Evolutionary conservation across 306 rosid species (phyloP).

Genomic region (Acmispon strigosus): DNA sequence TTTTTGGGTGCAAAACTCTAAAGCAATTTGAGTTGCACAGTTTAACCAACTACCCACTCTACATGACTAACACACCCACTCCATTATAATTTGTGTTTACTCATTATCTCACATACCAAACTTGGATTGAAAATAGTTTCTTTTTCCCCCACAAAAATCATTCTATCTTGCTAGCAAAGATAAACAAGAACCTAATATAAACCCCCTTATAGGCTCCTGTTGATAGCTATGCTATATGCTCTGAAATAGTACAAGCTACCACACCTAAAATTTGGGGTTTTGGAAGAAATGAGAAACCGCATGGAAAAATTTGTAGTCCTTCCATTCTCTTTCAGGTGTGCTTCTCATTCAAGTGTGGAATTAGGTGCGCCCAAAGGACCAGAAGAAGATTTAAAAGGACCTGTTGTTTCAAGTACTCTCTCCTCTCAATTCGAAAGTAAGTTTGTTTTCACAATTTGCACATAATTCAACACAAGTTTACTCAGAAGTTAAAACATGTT

Average conservation of each 20-base stretch:
- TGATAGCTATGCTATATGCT: background rate
- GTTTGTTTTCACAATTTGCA: too few relatives aligned
- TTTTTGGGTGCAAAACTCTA: background rate
- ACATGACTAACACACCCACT: constrained; percentile 34
- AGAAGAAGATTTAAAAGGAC: constrained; percentile 25
- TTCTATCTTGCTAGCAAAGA: constrained; percentile 57
- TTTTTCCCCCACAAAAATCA: constrained; percentile 46
- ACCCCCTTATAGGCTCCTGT: constrained; percentile 12
- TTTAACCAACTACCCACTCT: constrained; percentile 46
- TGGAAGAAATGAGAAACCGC: constrained; percentile 43
- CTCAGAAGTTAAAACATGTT: too few relatives aligned
- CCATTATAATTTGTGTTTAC: constrained; percentile 25
- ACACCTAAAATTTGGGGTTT: constrained; percentile 4
- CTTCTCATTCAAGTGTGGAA: constrained; percentile 69
- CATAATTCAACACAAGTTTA: too few relatives aligned
- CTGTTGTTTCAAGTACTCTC: constrained; percentile 36
- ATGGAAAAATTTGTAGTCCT: constrained; percentile 49
- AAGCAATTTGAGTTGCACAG: constrained; percentile 33
- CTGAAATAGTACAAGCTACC: background rate
- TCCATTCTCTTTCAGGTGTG: constrained; percentile 63
- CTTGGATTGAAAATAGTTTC: constrained; percentile 27
- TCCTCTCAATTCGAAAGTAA: background rate
- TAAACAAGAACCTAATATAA: constrained; percentile 30
- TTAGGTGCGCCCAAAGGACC: constrained; percentile 32
- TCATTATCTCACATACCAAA: constrained; percentile 39